Percentiles rank a stretch among this genome's conserved stretches.
Evolutionary conservation across 148 eudicot species (phyloP).

Genomic region (Linanthus parryae): DNA sequence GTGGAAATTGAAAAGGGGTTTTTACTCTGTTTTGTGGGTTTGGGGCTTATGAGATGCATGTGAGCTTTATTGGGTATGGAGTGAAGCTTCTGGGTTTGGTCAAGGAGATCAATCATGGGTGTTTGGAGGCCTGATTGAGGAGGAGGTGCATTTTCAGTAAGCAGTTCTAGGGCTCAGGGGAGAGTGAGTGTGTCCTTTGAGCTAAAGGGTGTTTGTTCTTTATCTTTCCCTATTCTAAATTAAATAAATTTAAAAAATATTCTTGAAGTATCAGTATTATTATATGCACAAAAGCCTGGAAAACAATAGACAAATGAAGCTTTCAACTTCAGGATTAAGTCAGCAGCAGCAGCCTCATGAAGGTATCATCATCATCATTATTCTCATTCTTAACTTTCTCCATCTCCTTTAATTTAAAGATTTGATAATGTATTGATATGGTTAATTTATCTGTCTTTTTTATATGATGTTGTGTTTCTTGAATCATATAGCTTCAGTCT

Average conservation of each 20-base stretch:
- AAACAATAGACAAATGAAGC: slow-evolving; percentile 33
- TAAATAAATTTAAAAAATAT: background rate
- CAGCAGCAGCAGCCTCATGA: slow-evolving; percentile 58
- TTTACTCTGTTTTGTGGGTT: too few species aligned
- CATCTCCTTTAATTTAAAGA: background rate
- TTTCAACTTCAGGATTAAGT: slow-evolving; percentile 55
- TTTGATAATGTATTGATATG: background rate
- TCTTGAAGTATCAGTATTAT: background rate
- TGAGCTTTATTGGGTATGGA: too few species aligned
- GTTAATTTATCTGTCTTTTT: background rate
- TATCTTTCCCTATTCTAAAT: slow-evolving; percentile 1
- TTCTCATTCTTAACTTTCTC: background rate
- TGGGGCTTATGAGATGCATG: too few species aligned
- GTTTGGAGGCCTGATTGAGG: slow-evolving; percentile 4
- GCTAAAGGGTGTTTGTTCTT: slow-evolving; percentile 1
- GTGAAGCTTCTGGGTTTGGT: too few species aligned
- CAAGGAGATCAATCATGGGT: too few species aligned
- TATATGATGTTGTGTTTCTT: background rate
- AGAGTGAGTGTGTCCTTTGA: slow-evolving; percentile 13
- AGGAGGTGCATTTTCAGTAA: background rate
- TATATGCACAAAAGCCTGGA: background rate
- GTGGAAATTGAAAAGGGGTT: too few species aligned
- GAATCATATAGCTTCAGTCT: background rate
- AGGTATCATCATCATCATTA: slow-evolving; percentile 23
- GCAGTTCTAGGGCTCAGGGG: slow-evolving; percentile 15